phyloP scores from a whole-genome alignment of 2,329 filamentous ascomycete genomes.

The Ceratocystis diversiconidia region DNA sequence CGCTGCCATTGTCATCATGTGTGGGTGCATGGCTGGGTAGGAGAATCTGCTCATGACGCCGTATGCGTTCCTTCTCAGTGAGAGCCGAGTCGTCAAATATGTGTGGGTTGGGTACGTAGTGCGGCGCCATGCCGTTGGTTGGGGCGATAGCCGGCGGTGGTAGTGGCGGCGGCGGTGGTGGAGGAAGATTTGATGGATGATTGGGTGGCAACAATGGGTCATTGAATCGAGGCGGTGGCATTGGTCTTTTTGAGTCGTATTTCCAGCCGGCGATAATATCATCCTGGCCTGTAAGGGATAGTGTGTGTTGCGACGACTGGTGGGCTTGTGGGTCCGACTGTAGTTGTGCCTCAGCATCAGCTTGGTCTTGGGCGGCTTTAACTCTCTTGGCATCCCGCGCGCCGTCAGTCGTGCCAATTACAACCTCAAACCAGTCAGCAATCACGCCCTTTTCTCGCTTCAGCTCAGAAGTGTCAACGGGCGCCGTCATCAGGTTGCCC shows the following conservation, averaged over 20 bases:
- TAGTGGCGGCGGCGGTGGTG: constrained; percentile 20
- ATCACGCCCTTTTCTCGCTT: constrained; percentile 87
- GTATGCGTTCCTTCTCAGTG: constrained; percentile 69
- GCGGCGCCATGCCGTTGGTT: constrained; percentile 44
- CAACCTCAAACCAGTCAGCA: constrained; percentile 68
- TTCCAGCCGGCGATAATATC: constrained; percentile 19
- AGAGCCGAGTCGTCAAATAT: constrained; percentile 45
- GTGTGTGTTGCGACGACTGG: constrained; percentile 14
- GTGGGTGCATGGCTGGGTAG: constrained; percentile 59
- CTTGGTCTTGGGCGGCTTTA: constrained; percentile 19
- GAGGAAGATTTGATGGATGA: constrained; percentile 15
- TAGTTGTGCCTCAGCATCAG: not conserved
- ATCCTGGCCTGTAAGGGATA: constrained; percentile 25
- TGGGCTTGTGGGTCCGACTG: constrained; percentile 9
- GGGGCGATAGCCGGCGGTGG: constrained; percentile 26
- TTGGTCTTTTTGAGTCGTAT: constrained; percentile 13
- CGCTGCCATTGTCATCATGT: constrained; percentile 11
- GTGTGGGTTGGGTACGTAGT: constrained; percentile 47
- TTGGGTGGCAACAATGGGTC: constrained; percentile 11
- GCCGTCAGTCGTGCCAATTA: constrained; percentile 76
- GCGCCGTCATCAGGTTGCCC: constrained; percentile 43
- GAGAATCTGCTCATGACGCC: constrained; percentile 61
- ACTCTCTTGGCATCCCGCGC: constrained; percentile 24
- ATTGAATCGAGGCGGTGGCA: constrained; percentile 11
- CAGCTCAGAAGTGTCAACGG: constrained; percentile 76